Evolutionary conservation across 768 basidiomycete genomes (phyloP), one percentile per base, ranked within the genome.

Genomic region (Mrakia gelida): DNA sequence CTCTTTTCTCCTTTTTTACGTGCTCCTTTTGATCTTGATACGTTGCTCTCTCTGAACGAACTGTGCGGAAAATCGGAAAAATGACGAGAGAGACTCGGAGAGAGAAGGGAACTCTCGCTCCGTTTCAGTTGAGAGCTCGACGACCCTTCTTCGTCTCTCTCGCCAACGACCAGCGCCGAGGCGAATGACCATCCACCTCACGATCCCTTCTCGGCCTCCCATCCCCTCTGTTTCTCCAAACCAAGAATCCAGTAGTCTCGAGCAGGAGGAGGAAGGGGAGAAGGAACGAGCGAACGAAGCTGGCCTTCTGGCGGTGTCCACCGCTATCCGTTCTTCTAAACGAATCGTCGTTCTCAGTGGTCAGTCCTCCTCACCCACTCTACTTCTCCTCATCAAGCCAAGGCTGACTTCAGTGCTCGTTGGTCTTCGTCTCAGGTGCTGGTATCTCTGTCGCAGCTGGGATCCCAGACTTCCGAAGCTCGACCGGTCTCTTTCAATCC

Each of bases 401-500:
- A 43, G 15, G 38, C 34, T 41, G 26, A 43, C 41, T 45, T 32
- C 9, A 8, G 16, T n/a, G 38, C 32, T 88, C 13, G 5, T 56
- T 2, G 54, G 80, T 49, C 5, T 63, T 67, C 56, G n/a, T 79
- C 21, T 61, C 76, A 93, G 94, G 93, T 79, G 94, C 94, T 79
- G 94, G 94, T 67, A 92, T 95, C 76, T 94, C 92, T 78, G 92
- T 93, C 16, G 88, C 90, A 56, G 92, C 92, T 68, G 92, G 92
- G 23, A 95, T 95, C 65, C 94, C 94, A 45, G 94, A 95, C 85
- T 95, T 96, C 83, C 86, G 94, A 81, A 94, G 92, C 16, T 84
- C 90, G 23, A 89, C 90, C 75, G 93, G 93, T 41, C 85, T 95
- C 38, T 95, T 95, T 83, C 89, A 91, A 81, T 87, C 88, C 28